These are phyloP conservation scores for Gossypium trilobum DNA, from an alignment of 441 rosid genomes.

Conservation along the genomic window DNA sequence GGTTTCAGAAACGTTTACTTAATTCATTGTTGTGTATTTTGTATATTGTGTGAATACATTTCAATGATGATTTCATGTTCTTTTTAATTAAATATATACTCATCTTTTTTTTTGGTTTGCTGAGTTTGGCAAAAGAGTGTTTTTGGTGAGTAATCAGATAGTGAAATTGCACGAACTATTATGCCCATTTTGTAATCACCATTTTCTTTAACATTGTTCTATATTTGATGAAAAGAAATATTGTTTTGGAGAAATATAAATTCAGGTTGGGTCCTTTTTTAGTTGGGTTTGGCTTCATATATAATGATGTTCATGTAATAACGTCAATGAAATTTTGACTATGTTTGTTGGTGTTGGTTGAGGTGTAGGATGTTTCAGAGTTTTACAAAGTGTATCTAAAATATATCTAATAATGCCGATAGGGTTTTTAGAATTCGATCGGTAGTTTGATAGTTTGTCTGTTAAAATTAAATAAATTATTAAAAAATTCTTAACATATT, in stretches of 20 bases:
- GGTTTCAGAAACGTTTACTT: slow-evolving; percentile 17
- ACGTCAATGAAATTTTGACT: too few relatives aligned
- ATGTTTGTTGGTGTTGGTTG: too few relatives aligned
- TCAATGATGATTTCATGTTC: slow-evolving; percentile 10
- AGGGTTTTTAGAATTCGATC: too few relatives aligned
- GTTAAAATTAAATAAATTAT: too few relatives aligned
- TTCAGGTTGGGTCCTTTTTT: neutral
- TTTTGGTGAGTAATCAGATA: slow-evolving; percentile 7
- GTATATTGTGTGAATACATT: slow-evolving; percentile 53
- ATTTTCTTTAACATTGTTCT: slow-evolving; percentile 8
- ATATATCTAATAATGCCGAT: too few relatives aligned
- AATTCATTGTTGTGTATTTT: slow-evolving; percentile 30
- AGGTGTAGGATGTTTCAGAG: too few relatives aligned
- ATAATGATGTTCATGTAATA: too few relatives aligned
- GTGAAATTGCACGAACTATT: slow-evolving; percentile 14
- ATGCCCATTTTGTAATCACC: slow-evolving; percentile 29
- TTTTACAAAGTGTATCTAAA: too few relatives aligned
- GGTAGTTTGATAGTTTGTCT: too few relatives aligned
- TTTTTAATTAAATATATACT: neutral
- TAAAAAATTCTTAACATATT: too few relatives aligned
- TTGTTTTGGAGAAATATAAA: slow-evolving; percentile 7
- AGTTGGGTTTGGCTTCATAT: neutral
- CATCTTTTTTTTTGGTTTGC: slow-evolving; percentile 4
- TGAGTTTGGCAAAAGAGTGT: slow-evolving; percentile 27
- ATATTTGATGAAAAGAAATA: slow-evolving; percentile 12